Evolutionary conservation across 2,329 filamentous ascomycete genomes (phyloP).

Genomic region (Cercospora berteroae): DNA sequence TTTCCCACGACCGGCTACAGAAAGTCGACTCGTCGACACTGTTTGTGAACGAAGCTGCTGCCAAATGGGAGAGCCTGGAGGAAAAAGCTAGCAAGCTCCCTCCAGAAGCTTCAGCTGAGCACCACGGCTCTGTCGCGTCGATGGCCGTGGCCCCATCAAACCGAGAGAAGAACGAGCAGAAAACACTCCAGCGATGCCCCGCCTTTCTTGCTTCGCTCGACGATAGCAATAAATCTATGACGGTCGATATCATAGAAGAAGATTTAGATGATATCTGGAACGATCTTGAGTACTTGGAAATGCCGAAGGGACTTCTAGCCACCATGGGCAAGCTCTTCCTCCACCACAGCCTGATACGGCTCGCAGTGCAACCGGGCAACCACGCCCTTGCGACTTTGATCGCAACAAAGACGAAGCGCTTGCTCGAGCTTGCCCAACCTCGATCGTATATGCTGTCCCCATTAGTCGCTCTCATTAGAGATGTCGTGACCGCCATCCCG

Average conservation of each 20-base stretch:
- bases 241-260: not conserved
- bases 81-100: slow-evolving; percentile 5
- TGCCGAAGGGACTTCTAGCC: slow-evolving; percentile 42
- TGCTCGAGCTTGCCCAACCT: slow-evolving; percentile 29
- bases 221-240: not conserved
- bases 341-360: slow-evolving; percentile 31
- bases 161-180: slow-evolving; percentile 29
- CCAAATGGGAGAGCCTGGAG: slow-evolving; percentile 14
- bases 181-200: slow-evolving; percentile 27
- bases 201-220: slow-evolving; percentile 12
- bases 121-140: slow-evolving; percentile 24
- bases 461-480: slow-evolving; percentile 30
- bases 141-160: slow-evolving; percentile 26
- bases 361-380: slow-evolving; percentile 28
- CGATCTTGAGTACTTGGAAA: slow-evolving; percentile 50
- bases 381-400: slow-evolving; percentile 8
- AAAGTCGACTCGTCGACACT: not conserved
- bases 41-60: slow-evolving; percentile 8
- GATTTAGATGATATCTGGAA: slow-evolving; percentile 44
- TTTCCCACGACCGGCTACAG: slow-evolving; percentile 21
- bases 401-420: slow-evolving; percentile 10
- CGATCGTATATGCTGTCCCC: slow-evolving; percentile 36
- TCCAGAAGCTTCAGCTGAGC: slow-evolving; percentile 16
- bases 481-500: slow-evolving; percentile 28
- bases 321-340: slow-evolving; percentile 41